Evolutionary conservation across 768 basidiomycete genomes (phyloP), one percentile per base, ranked within the genome.

Genomic region (Tulasnella sp.): DNA sequence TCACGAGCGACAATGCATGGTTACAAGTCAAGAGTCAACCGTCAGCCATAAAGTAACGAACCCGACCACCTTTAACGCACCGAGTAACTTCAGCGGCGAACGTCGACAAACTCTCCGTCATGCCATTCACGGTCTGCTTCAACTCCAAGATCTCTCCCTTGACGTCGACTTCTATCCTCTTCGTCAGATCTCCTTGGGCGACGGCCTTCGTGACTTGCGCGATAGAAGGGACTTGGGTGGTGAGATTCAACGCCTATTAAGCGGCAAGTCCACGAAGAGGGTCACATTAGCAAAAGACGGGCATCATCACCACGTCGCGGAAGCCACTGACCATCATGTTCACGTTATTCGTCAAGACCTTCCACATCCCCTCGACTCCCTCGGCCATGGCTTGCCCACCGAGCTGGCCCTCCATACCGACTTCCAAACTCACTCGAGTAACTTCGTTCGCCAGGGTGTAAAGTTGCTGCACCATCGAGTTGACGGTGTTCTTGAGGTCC

Each of bases 111-210:
- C 90, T 91, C 86, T 91, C 93, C 16, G 96, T 98, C 97, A 98
- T 99, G 78, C 90, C 92, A 83, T 99, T 99, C 56, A 98, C 96
- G 0, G 96, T 98, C 85, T 94, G 92, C 84, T 88, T 88, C 85
- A 83, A 86, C 84, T 95, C 93, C 80, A 93, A 86, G 84, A 98
- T 97, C 87, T 98, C 96, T 19, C 97, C 96, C 52, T 93, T 90
- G 68, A 95, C 96, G 81, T 96, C 93, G 81, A 97, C 95, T 79
- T 92, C 92, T 83, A 97, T 96, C 87, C 94, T 87, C 83, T 85
- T 85, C 73, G 84, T 86, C 39, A 85, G 77, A 79, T 88, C 87
- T 74, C 88, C 88, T 14, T 84, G 83, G 2, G 88, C 87, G 68
- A 88, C 87, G 4, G 85, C 85, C 21, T 83, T 85, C 5, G 86